Conservation (phyloP, 2,329 filamentous ascomycete genomes). For the Clarireedia homoeocarpa region DNA sequence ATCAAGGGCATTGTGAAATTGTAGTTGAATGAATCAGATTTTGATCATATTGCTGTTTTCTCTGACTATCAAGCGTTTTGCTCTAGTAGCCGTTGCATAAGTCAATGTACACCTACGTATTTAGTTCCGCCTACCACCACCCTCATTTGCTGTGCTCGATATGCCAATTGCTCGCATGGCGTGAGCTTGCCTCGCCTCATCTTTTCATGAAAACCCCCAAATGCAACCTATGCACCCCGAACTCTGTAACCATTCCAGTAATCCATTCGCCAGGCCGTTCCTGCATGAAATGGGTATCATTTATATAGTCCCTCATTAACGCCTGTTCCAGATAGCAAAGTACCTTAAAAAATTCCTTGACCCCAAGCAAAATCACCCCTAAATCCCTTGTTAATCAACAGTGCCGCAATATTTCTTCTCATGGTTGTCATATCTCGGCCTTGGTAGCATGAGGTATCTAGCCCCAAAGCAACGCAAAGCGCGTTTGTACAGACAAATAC, state of each 20-base stretch:
- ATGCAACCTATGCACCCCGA: neutral
- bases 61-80: no score
- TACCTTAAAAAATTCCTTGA: conserved; percentile 11
- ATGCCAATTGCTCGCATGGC: neutral
- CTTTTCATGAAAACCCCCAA: neutral
- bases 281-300: conserved; percentile 18
- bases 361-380: conserved; percentile 44
- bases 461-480: conserved; percentile 44
- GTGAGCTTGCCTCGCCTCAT: neutral
- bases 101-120: no score
- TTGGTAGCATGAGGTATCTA: conserved; percentile 37
- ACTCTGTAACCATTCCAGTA: conserved; percentile 1
- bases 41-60: no score
- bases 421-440: conserved; percentile 50
- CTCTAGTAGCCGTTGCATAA: no score
- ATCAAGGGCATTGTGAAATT: no score
- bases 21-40: no score
- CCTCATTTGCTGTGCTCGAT: neutral
- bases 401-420: conserved; percentile 53
- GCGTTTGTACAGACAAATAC: conserved; percentile 69
- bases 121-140: no score
- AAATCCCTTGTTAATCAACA: conserved; percentile 61
- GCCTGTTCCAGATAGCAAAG: conserved; percentile 11
- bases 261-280: neutral
- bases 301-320: conserved; percentile 13